Percentiles rank a stretch among this genome's conserved stretches.
Evolutionary conservation across 2,329 filamentous ascomycete genomes (phyloP).

Genomic region (Aspergillus quadricinctus): DNA sequence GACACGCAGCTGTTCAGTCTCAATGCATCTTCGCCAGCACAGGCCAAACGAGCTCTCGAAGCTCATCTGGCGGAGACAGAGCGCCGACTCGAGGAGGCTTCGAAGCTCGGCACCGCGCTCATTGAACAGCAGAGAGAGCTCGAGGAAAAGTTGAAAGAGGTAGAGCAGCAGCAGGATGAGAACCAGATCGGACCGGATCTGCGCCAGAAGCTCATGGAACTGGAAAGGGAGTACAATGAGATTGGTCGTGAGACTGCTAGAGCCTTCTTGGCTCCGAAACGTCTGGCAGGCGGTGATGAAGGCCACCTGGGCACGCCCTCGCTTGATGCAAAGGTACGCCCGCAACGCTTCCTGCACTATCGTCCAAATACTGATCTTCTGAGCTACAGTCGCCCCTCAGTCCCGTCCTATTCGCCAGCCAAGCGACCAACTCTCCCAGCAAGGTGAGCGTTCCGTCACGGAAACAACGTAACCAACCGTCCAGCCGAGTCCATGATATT

Average conservation of each 20-base stretch:
- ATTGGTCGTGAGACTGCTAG: conserved; percentile 84
- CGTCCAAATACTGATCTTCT: neutral
- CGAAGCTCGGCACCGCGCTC: conserved; percentile 79
- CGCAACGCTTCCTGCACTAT: neutral
- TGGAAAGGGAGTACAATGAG: conserved; percentile 94
- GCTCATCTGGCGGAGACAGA: conserved; percentile 92
- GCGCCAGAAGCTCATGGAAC: conserved; percentile 73
- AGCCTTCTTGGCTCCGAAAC: conserved; percentile 79
- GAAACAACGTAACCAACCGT: conserved; percentile 84
- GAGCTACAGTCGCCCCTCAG: conserved; percentile 60
- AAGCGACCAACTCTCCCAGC: conserved; percentile 78
- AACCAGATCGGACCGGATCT: conserved; percentile 78
- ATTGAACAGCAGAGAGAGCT: conserved; percentile 83
- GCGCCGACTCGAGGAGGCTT: conserved; percentile 83
- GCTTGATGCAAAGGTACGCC: conserved; percentile 43
- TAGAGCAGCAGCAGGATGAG: conserved; percentile 72
- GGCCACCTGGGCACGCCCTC: conserved; percentile 41
- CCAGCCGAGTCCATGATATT: conserved; percentile 87
- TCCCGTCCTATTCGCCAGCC: conserved; percentile 75
- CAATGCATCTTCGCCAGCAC: conserved; percentile 76
- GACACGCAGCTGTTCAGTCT: conserved; percentile 75
- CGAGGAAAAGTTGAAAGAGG: conserved; percentile 73
- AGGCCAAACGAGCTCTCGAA: conserved; percentile 83
- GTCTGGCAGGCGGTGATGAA: conserved; percentile 67
- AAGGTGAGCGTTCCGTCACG: conserved; percentile 84